Percentiles rank a stretch among this genome's conserved stretches.
Evolutionary conservation across 768 basidiomycete species (phyloP).

Genomic region (Collybia mongolica): DNA sequence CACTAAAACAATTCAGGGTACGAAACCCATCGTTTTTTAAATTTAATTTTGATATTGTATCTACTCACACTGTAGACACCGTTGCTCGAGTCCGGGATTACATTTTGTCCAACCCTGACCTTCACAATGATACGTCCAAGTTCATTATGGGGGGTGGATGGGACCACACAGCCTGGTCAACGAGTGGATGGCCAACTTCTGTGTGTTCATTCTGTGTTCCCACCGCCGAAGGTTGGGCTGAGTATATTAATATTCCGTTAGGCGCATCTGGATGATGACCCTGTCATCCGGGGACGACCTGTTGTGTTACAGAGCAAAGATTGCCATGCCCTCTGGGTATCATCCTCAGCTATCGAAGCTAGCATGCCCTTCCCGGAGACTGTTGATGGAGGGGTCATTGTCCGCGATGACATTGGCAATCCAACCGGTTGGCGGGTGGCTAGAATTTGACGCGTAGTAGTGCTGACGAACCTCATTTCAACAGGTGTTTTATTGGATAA

Average conservation of each 20-base stretch:
- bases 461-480: slow-evolving; percentile 3
- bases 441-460: too few relatives aligned
- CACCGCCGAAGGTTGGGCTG: background rate
- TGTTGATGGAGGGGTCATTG: slow-evolving; percentile 80
- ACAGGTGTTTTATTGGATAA: slow-evolving; percentile 82
- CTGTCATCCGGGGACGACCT: slow-evolving; percentile 62
- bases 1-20: slow-evolving; percentile 57
- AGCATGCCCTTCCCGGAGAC: slow-evolving; percentile 63
- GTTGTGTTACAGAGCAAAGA: slow-evolving; percentile 85
- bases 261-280: slow-evolving; percentile 73
- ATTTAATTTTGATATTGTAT: background rate
- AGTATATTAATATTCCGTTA: slow-evolving; percentile 23
- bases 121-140: slow-evolving; percentile 53
- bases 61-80: slow-evolving; percentile 42
- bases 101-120: slow-evolving; percentile 56
- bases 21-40: background rate
- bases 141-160: slow-evolving; percentile 84
- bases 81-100: slow-evolving; percentile 59
- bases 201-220: slow-evolving; percentile 38
- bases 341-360: slow-evolving; percentile 51
- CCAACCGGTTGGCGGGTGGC: slow-evolving; percentile 59
- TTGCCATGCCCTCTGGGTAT: slow-evolving; percentile 88
- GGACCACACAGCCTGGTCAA: slow-evolving; percentile 83
- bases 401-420: slow-evolving; percentile 61
- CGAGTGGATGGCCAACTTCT: slow-evolving; percentile 61